phyloP scores from a whole-genome alignment of 164 flowering plant species.

The Kalanchoe fedtschenkoi region DNA sequence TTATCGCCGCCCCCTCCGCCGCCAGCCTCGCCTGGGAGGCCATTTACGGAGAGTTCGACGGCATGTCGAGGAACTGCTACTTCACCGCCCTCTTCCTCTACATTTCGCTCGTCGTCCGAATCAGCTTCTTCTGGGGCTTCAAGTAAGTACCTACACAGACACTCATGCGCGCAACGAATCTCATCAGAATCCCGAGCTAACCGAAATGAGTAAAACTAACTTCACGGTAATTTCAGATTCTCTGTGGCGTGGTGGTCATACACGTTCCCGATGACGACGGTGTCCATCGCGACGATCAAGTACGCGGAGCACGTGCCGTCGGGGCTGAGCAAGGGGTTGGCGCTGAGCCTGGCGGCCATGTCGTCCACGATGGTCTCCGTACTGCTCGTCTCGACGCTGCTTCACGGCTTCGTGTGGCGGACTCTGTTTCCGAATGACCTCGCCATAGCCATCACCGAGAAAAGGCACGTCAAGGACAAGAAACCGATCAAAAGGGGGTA shows the following conservation, averaged over 20 bases:
- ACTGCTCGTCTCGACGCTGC: slow-evolving; percentile 65
- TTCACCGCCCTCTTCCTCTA: slow-evolving; percentile 88
- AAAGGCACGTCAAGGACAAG: slow-evolving; percentile 34
- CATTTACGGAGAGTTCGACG: slow-evolving; percentile 75
- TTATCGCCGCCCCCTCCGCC: slow-evolving; percentile 88
- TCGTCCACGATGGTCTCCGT: slow-evolving; percentile 78
- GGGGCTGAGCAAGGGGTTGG: slow-evolving; percentile 48
- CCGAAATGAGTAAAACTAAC: not conserved
- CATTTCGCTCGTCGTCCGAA: slow-evolving; percentile 56
- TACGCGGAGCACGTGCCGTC: slow-evolving; percentile 77
- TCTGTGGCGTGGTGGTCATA: slow-evolving; percentile 99
- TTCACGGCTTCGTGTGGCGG: slow-evolving; percentile 80
- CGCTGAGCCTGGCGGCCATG: slow-evolving; percentile 62
- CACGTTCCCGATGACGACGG: slow-evolving; percentile 98
- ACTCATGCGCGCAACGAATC: too few relatives aligned
- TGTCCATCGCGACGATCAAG: slow-evolving; percentile 78
- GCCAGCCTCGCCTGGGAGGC: slow-evolving; percentile 89
- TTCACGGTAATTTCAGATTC: slow-evolving; percentile 37
- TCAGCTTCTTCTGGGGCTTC: slow-evolving; percentile 88
- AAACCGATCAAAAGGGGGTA: slow-evolving; percentile 37
- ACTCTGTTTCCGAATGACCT: slow-evolving; percentile 89
- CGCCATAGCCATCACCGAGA: slow-evolving; percentile 84
- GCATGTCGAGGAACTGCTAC: slow-evolving; percentile 65
- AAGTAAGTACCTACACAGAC: too few relatives aligned
- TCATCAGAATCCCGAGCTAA: too few relatives aligned